These are phyloP conservation scores for Pseudocercospora fijiensis DNA, from an alignment of 2,329 filamentous ascomycete genomes.

Conservation along the genomic window DNA sequence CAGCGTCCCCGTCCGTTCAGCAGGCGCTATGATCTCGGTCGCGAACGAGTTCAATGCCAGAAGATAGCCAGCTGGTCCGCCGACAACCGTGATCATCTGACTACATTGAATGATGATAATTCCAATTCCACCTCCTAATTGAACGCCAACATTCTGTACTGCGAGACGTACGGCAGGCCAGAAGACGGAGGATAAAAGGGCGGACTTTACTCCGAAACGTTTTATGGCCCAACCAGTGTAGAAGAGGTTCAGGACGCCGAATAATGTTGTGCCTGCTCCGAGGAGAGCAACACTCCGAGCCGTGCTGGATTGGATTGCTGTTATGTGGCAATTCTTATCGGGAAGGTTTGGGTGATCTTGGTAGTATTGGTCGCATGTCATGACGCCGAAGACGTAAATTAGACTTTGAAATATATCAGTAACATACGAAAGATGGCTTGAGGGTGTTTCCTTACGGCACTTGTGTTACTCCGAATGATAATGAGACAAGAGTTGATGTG, in stretches of 20 bases:
- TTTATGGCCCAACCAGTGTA: constrained; percentile 67
- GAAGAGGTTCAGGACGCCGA: constrained; percentile 66
- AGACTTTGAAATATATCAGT: constrained; percentile 31
- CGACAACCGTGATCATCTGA: constrained; percentile 66
- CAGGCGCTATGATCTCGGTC: constrained; percentile 61
- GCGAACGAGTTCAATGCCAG: constrained; percentile 68
- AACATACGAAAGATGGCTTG: neutral
- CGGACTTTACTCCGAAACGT: constrained; percentile 61
- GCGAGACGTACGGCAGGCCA: constrained; percentile 64
- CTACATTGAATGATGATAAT: constrained; percentile 67
- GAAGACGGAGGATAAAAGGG: constrained; percentile 62
- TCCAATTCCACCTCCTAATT: constrained; percentile 60
- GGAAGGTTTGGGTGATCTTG: constrained; percentile 50
- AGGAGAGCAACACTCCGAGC: constrained; percentile 64
- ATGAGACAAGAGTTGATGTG: constrained; percentile 60
- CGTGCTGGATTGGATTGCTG: constrained; percentile 64
- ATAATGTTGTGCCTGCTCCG: constrained; percentile 66
- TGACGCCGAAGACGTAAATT: constrained; percentile 67
- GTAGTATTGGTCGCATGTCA: constrained; percentile 72
- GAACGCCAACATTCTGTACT: constrained; percentile 64
- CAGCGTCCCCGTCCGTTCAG: constrained; percentile 62
- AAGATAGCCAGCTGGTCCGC: constrained; percentile 68
- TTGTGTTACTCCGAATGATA: constrained; percentile 53
- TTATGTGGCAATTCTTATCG: constrained; percentile 57
- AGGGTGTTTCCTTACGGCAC: constrained; percentile 39